A percentile compares a stretch with the other conserved stretches of the same genome.
Evolutionary conservation across 148 eudicot species (phyloP).

Genomic region (Silene uniflora): DNA sequence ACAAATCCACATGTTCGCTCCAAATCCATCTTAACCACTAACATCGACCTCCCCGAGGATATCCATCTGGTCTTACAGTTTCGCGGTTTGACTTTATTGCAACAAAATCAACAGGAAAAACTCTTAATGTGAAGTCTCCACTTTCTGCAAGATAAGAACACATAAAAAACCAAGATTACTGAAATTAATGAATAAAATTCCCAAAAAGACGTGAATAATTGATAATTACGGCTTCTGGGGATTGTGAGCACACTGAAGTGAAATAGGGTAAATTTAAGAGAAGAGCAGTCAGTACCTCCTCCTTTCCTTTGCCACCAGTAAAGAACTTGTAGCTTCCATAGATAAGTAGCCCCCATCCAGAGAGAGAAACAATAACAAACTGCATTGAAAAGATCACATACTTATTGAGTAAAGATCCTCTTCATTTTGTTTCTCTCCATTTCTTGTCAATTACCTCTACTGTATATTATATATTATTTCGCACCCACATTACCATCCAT

Average conservation of each 20-base stretch:
- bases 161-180: not conserved
- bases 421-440: too few relatives aligned
- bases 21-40: constrained; percentile 23
- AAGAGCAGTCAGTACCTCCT: constrained; percentile 39
- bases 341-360: constrained; percentile 71
- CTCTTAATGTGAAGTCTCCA: constrained; percentile 48
- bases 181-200: not conserved
- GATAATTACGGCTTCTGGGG: not conserved
- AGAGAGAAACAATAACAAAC: constrained; percentile 79
- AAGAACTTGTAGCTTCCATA: constrained; percentile 61
- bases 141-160: constrained; percentile 14
- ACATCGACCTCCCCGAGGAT: constrained; percentile 14
- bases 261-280: not conserved
- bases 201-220: not conserved
- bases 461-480: too few relatives aligned
- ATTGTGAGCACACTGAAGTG: not conserved
- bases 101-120: constrained; percentile 1
- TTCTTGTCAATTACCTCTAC: too few relatives aligned
- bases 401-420: too few relatives aligned
- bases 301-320: constrained; percentile 60
- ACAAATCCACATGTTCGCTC: constrained; percentile 14
- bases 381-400: too few relatives aligned
- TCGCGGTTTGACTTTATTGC: constrained; percentile 25
- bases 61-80: constrained; percentile 22
- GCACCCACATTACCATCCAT: too few relatives aligned